Evolutionary conservation across 176 grass and related monocot species (phyloP), one percentile per base, ranked within the genome.

Genomic region (Ensete glaucum): DNA sequence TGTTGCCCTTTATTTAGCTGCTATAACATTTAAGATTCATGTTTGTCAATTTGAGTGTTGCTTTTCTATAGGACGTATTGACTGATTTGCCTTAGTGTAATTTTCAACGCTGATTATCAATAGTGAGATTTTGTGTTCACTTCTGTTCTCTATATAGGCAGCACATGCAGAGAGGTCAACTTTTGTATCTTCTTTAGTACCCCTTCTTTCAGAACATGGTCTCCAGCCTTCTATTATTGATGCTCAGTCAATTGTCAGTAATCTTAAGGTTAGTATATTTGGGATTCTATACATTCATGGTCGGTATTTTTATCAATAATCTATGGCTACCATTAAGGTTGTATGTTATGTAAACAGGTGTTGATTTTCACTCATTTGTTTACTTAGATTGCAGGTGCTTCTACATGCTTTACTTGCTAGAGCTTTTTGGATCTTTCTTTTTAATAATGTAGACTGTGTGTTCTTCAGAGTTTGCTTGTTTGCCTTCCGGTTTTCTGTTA

Each of bases 111-210:
- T 74, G 7, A 74, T 29, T 16, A 54, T 56, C 0, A 17, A 34
- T 74, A 29, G 3, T 56, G 13, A 16, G 1, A 26, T 22, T 56
- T 55, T 79, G 52, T 67, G 9, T 74, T 85, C 17, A 73, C 24
- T 79, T 83, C 71, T 53, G 85, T 2, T 73, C 78, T 71, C 72
- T 86, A 63, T 52, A 50, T 77, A 97, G 93, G 87, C 85, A 72
- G 93, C 90, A n/a, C 90, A 97, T 76, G 90, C 92, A 83, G 93
- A 92, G 82, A 97, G 93, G 76, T 85, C 93, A 20, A 97, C 85
- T 50, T 97, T 97, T 72, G 82, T 97, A 77, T 90, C 87, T 67
- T 97, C 90, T 83, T 85, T 97, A 58, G 84, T 97, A 70, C 85
- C 90, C 79, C 85, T 97, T 90, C 82, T 92, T 29, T 86, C 85